These are phyloP conservation scores for Setaria viridis DNA, from an alignment of 202 grass and related monocot species.

Conservation along the genomic window DNA sequence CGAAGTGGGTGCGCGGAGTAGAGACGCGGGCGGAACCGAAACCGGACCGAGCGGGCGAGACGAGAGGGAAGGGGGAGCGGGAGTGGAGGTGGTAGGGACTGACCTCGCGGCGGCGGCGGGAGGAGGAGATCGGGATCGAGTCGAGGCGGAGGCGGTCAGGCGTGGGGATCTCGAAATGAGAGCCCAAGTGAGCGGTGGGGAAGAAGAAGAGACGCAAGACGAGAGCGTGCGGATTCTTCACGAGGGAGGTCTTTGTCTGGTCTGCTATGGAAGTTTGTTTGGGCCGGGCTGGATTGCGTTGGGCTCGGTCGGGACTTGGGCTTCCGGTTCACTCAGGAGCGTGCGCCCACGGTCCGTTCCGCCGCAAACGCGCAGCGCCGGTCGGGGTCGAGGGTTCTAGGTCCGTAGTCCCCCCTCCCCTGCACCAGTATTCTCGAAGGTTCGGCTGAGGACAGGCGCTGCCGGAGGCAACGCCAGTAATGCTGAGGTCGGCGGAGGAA, in stretches of 20 bases:
- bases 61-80: not conserved
- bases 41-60: not conserved
- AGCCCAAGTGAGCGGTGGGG: not conserved
- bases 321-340: not conserved
- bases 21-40: not conserved
- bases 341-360: too few species aligned
- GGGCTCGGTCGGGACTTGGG: not conserved
- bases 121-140: constrained; percentile 9
- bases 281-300: not conserved
- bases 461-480: too few species aligned
- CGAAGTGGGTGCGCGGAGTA: not conserved
- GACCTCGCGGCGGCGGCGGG: constrained; percentile 16
- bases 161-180: not conserved
- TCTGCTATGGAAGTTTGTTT: not conserved
- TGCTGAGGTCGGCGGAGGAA: too few species aligned
- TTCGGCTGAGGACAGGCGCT: too few species aligned
- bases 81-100: not conserved
- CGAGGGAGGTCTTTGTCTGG: not conserved
- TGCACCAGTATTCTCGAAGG: too few species aligned
- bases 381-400: too few species aligned
- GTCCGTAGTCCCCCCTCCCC: too few species aligned
- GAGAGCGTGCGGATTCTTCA: not conserved
- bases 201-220: not conserved
- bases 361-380: too few species aligned
- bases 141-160: not conserved